A percentile compares a stretch with the other conserved stretches of the same genome.
Conservation (phyloP, 2,329 filamentous ascomycete genomes). For the Exophiala mesophila region DNA sequence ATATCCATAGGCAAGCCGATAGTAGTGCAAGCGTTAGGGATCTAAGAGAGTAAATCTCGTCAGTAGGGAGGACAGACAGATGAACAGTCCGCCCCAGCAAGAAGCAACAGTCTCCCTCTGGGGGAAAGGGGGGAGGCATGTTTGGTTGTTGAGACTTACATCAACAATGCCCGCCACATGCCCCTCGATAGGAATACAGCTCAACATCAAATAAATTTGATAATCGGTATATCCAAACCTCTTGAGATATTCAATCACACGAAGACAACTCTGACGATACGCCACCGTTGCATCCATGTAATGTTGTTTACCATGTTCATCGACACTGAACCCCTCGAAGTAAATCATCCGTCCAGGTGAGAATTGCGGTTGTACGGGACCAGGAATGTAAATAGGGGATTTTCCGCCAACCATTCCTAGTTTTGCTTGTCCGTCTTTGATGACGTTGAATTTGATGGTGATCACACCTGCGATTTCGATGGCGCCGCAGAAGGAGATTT, state of each 20-base stretch:
- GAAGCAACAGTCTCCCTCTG: too few species aligned
- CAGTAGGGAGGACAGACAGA: too few species aligned
- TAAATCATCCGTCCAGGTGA: slow-evolving; percentile 76
- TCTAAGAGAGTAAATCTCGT: too few species aligned
- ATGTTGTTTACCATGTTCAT: slow-evolving; percentile 82
- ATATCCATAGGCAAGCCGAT: slow-evolving; percentile 87
- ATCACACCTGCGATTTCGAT: slow-evolving; percentile 94
- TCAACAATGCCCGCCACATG: slow-evolving; percentile 87
- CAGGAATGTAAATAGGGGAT: slow-evolving; percentile 77
- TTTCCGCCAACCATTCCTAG: slow-evolving; percentile 60
- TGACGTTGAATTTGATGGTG: slow-evolving; percentile 81
- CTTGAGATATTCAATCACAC: slow-evolving; percentile 73
- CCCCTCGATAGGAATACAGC: slow-evolving; percentile 80
- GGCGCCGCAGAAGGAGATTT: slow-evolving; percentile 82
- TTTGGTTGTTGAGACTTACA: slow-evolving; percentile 35
- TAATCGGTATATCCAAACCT: slow-evolving; percentile 67
- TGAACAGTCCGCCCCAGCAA: too few species aligned
- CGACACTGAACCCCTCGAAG: slow-evolving; percentile 78
- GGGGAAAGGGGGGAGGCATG: too few species aligned
- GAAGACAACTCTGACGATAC: slow-evolving; percentile 74
- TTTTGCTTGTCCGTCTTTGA: slow-evolving; percentile 72
- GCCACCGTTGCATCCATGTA: slow-evolving; percentile 82
- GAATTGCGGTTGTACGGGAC: slow-evolving; percentile 83
- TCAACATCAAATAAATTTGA: slow-evolving; percentile 80
- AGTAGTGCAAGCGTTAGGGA: slow-evolving; percentile 87